These are phyloP conservation scores for Boletus rubescentipes DNA, from an alignment of 768 basidiomycete species.

Conservation along the genomic window DNA sequence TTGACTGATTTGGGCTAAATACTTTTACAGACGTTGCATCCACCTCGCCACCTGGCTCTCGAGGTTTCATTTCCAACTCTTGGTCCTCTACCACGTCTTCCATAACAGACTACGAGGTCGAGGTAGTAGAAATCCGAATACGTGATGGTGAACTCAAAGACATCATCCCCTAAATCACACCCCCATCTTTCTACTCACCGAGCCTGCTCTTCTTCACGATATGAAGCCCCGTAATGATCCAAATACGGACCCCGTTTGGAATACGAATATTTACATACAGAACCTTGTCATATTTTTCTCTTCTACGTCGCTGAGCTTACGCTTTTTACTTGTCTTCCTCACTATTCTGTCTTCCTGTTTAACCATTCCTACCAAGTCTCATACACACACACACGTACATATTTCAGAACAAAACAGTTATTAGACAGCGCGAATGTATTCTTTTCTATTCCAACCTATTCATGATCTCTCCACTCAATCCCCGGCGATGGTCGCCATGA, in stretches of 20 bases:
- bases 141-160: constrained; percentile 73
- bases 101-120: constrained; percentile 76
- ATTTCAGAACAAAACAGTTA: background rate
- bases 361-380: background rate
- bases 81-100: constrained; percentile 66
- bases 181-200: background rate
- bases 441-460: background rate
- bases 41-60: constrained; percentile 74
- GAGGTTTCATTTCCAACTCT: constrained; percentile 64
- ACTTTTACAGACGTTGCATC: constrained; percentile 66
- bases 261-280: constrained; percentile 15
- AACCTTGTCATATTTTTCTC: background rate
- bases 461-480: constrained; percentile 10
- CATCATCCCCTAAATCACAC: constrained; percentile 56
- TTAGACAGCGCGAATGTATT: constrained; percentile 17
- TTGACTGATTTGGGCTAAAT: constrained; percentile 5
- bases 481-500: constrained; percentile 46
- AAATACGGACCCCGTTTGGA: constrained; percentile 11
- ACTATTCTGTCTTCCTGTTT: background rate
- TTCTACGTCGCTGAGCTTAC: constrained; percentile 8
- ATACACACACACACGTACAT: constrained; percentile 9
- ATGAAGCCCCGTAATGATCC: constrained; percentile 14
- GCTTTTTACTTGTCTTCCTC: constrained; percentile 3
- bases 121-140: constrained; percentile 86
- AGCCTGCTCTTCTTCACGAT: background rate